Base-by-base conservation (phyloP, 805 yeast genomes). In the Starmerella riodocensis region DNA sequence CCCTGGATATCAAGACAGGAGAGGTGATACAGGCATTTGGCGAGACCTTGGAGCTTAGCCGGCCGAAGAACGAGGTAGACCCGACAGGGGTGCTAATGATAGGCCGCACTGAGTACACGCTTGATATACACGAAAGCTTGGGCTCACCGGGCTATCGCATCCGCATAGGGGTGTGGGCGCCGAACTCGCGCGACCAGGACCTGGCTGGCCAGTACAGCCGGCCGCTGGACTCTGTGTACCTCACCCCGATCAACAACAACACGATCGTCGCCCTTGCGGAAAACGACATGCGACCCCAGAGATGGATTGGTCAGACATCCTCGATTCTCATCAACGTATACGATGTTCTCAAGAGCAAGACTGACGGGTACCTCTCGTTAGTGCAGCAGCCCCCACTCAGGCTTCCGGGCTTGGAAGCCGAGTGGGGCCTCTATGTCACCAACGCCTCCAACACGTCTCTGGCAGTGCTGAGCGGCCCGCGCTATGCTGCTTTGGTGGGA, bases 131-230 rank as follows among this genome's bases (percentile, higher is more conserved):
- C 54, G 69, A 73, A 43, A 73, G 74, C 44, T 62, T 77, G 0
- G 71, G 76, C 2, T 38, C 40, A 7, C 40, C 44, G 12, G 50
- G 41, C 6, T 86, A 95, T 91, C 81, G 84, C 52, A 81, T 91
- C 14, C 76, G 86, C 0, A 85, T 79, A 54, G 69, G 93, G 1
- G 69, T 78, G 27, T 91, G 96, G 95, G 93, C 91, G 8, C 93
- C 94, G 32, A 88, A 88, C 57, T 76, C 82, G 48, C 63, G 85
- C 37, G 94, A 88, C 57, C 63, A 61, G 31, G 78, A 73, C 48
- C 60, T 73, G 35, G 49, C 47, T n/a, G 38, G 50, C 17, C 68
- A 62, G 59, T 67, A 50, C 40, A 48, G 39, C 50, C 32, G 46
- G 37, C 74, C 93, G 3, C 56, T 67, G 14, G 97, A 86, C 58